These are phyloP conservation scores for Capsicum chinense DNA, from an alignment of 257 asterid genomes.

Conservation along the genomic window DNA sequence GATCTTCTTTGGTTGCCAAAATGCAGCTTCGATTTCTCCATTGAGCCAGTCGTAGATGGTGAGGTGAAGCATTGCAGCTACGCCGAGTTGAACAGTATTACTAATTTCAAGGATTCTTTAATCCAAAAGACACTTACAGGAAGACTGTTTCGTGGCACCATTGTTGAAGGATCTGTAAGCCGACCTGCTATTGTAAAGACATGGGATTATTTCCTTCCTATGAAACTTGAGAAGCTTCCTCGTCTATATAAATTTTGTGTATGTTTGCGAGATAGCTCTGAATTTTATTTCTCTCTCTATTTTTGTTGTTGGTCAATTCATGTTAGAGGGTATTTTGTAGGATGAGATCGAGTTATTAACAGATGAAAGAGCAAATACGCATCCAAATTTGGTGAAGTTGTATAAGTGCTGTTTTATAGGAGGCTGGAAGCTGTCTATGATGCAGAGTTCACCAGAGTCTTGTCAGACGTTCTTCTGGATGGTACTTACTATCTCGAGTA, in stretches of 20 bases:
- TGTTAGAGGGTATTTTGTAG: background rate
- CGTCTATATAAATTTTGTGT: background rate
- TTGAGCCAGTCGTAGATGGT: background rate
- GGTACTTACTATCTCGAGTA: background rate
- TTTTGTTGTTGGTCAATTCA: background rate
- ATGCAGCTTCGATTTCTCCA: conserved; percentile 7
- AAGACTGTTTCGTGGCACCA: conserved; percentile 14
- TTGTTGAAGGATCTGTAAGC: background rate
- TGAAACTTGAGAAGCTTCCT: background rate
- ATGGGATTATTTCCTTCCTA: background rate
- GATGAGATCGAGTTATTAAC: background rate
- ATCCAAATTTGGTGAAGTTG: conserved; percentile 15
- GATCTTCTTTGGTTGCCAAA: background rate
- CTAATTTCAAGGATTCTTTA: background rate
- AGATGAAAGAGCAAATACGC: background rate
- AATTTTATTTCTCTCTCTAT: background rate
- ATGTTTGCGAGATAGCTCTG: background rate
- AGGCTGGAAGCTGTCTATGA: conserved; percentile 15
- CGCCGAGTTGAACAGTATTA: background rate
- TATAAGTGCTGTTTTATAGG: background rate
- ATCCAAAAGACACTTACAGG: background rate
- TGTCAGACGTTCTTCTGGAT: background rate
- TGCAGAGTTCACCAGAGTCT: background rate
- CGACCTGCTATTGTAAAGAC: conserved; percentile 16
- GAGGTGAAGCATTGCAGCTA: background rate